Conservation (phyloP, 1,284 basidiomycete genomes). For the Ustilago xerochloae region DNA sequence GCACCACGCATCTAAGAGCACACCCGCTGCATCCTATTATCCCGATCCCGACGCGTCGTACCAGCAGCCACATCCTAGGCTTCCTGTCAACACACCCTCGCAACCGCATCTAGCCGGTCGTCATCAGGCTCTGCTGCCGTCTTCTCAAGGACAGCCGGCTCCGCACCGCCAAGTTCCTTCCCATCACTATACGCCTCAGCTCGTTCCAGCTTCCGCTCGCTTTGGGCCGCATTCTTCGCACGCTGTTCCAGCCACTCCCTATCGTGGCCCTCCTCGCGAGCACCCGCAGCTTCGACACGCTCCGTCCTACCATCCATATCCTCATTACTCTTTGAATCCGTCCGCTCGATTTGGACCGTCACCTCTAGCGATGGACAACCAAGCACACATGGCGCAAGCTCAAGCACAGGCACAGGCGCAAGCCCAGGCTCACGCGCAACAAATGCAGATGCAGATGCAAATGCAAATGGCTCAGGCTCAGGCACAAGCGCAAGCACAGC, state of each 20-base stretch:
- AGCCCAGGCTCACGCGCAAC: constrained; percentile 41
- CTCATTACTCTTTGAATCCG: not conserved
- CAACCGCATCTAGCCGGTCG: not conserved
- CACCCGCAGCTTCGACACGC: constrained; percentile 31
- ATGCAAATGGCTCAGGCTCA: constrained; percentile 42
- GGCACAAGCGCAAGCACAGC: constrained; percentile 58
- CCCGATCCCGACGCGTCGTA: not conserved
- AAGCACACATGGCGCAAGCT: constrained; percentile 38
- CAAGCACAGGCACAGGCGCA: constrained; percentile 55
- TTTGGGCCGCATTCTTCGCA: not conserved
- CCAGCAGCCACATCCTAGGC: constrained; percentile 4
- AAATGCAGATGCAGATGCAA: constrained; percentile 41
- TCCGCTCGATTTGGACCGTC: constrained; percentile 4
- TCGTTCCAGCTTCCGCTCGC: not conserved
- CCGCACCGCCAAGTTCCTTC: constrained; percentile 3
- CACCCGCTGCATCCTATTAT: not conserved
- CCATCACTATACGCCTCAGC: not conserved
- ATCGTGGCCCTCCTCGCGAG: constrained; percentile 4
- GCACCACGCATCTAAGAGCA: not conserved
- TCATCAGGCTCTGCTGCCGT: not conserved
- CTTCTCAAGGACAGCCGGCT: not conserved
- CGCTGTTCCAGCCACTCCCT: not conserved
- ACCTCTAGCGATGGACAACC: constrained; percentile 32
- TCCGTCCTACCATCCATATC: constrained; percentile 24
- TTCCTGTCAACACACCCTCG: not conserved